Percentiles rank a stretch among this genome's conserved stretches.
Conservation (phyloP, 1,284 basidiomycete species). For the Marasmius fiardii region DNA sequence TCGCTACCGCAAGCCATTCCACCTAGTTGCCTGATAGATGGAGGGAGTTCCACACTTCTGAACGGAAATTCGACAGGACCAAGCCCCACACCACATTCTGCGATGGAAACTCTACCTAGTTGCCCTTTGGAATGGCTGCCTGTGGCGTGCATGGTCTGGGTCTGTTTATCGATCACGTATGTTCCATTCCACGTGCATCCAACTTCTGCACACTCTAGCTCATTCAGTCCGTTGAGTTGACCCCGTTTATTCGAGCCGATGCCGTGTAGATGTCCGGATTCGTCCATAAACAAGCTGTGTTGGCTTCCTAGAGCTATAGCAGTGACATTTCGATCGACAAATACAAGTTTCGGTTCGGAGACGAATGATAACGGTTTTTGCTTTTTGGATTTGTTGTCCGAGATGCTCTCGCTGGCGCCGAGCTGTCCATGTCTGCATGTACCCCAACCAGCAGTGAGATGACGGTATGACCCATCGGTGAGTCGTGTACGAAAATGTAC, state of each 20-base stretch:
- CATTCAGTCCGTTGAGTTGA: slow-evolving; percentile 52
- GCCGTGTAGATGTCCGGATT: slow-evolving; percentile 43
- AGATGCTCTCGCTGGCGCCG: slow-evolving; percentile 28
- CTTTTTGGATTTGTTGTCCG: slow-evolving; percentile 15
- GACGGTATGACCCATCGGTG: slow-evolving; percentile 20
- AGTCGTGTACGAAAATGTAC: slow-evolving; percentile 32
- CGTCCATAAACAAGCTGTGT: slow-evolving; percentile 60
- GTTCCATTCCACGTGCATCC: slow-evolving; percentile 85
- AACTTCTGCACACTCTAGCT: slow-evolving; percentile 31
- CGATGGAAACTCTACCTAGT: slow-evolving; percentile 43
- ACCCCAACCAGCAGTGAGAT: slow-evolving; percentile 76
- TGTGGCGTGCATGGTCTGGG: slow-evolving; percentile 39
- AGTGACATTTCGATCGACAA: slow-evolving; percentile 16
- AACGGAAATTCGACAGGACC: slow-evolving; percentile 36
- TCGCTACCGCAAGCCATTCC: slow-evolving; percentile 69
- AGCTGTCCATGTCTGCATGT: slow-evolving; percentile 79
- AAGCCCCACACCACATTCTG: slow-evolving; percentile 12
- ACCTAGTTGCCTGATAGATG: slow-evolving; percentile 14
- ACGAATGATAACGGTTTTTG: slow-evolving; percentile 26
- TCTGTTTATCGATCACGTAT: slow-evolving; percentile 42
- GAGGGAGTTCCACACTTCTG: background rate
- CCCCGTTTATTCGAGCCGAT: slow-evolving; percentile 70
- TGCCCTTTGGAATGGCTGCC: slow-evolving; percentile 74
- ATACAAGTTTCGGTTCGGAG: slow-evolving; percentile 32
- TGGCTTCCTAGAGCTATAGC: slow-evolving; percentile 61